Evolutionary conservation across 2,329 filamentous ascomycete species (phyloP), one percentile per base, ranked within the genome.

Genomic region (Coniochaeta pulveracea): DNA sequence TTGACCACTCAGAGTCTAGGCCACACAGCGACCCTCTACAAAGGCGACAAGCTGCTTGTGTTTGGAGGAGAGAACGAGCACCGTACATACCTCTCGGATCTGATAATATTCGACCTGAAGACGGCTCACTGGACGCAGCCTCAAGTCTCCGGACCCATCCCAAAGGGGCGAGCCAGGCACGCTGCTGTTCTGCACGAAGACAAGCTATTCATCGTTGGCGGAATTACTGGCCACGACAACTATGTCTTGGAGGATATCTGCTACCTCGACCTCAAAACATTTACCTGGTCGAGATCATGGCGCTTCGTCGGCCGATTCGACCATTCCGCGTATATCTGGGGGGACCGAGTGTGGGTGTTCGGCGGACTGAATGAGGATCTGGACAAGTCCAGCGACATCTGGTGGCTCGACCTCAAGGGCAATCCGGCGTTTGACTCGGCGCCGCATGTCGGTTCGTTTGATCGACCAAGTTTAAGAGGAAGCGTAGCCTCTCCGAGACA

Each of bases 61-160:
- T 98, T 95, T 51, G 91, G 91, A 36, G 91, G 91, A 43, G 91
- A 98, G 61, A 98, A 98, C 57, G 91, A 98, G 55, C 91, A 96
- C 51, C 76, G 88, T 44, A 88, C 88, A 37, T 94, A 95, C 53
- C 76, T 98, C 10, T 93, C 88, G 30, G 91, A 98, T 54, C 75
- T 98, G 15, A 93, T 96, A 42, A 80, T 98, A 33, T 93, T 98
- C 52, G 88, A 98, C 53, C 74, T 98, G 37, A 84, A 88, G 52
- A 91, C 85, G 1, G 86, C 89, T 22, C 81, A 93, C 51, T 98
- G 91, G 91, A 93, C 85, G 6, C 86, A 94, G 47, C 91, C 91
- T 10, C 76, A 86, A 42, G 78, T 95, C 14, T 75, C 77, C 26
- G 91, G 91, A 2, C 80, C 81, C 0, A 71, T 91, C 18, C 91